Evolutionary conservation across 2,329 filamentous ascomycete genomes (phyloP).

Genomic region (Monilinia laxa): DNA sequence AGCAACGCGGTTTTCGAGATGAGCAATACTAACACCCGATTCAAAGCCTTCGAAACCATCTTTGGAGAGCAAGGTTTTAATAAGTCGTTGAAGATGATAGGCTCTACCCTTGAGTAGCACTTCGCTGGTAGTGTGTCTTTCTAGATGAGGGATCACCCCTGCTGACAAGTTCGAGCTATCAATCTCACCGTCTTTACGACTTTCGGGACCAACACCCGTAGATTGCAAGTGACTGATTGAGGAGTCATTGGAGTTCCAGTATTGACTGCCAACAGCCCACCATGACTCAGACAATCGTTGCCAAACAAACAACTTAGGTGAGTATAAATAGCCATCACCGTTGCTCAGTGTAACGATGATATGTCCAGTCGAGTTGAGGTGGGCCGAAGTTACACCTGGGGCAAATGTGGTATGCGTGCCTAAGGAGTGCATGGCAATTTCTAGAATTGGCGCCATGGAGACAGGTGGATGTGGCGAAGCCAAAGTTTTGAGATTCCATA

Average conservation of each 20-base stretch:
- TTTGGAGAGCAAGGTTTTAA: slow-evolving; percentile 82
- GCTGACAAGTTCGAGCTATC: slow-evolving; percentile 69
- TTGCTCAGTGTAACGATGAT: slow-evolving; percentile 90
- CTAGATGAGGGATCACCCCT: slow-evolving; percentile 88
- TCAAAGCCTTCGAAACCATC: slow-evolving; percentile 94
- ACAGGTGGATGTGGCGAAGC: slow-evolving; percentile 85
- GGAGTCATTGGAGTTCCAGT: slow-evolving; percentile 97
- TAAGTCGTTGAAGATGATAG: slow-evolving; percentile 84
- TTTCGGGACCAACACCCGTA: slow-evolving; percentile 61
- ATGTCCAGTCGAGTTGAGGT: slow-evolving; percentile 83
- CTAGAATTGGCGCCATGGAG: slow-evolving; percentile 83
- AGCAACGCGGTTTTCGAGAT: slow-evolving; percentile 91
- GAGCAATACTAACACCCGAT: slow-evolving; percentile 85
- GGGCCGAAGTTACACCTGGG: slow-evolving; percentile 85
- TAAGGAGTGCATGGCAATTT: slow-evolving; percentile 78
- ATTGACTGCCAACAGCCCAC: slow-evolving; percentile 98
- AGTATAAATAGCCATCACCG: slow-evolving; percentile 91
- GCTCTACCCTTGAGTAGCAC: slow-evolving; percentile 88
- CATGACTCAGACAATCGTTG: slow-evolving; percentile 93
- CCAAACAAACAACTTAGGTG: slow-evolving; percentile 82
- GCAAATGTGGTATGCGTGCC: slow-evolving; percentile 72
- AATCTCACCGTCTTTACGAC: slow-evolving; percentile 48
- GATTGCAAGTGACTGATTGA: slow-evolving; percentile 79
- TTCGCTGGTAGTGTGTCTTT: slow-evolving; percentile 92
- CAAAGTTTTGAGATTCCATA: slow-evolving; percentile 88